Percentiles rank a stretch among this genome's conserved stretches.
These are phyloP conservation scores for Isabelozyma rhagii DNA, from an alignment of 805 yeast genomes.

Conservation along the genomic window DNA sequence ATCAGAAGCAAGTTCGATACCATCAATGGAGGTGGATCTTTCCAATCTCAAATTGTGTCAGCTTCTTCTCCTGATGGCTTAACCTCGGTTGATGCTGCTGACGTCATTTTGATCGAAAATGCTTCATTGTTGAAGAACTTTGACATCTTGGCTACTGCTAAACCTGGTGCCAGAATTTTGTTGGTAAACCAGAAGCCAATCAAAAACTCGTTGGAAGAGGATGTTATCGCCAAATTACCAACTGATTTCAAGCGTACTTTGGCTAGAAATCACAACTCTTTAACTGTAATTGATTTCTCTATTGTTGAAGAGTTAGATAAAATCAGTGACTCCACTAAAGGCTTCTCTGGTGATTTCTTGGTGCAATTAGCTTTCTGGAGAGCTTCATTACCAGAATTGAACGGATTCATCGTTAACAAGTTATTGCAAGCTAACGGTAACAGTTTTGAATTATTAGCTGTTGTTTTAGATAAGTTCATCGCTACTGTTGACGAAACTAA, in stretches of 20 bases:
- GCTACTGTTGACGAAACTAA: slow-evolving; percentile 51
- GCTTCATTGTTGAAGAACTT: slow-evolving; percentile 49
- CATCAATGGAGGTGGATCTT: slow-evolving; percentile 65
- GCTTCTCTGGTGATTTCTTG: slow-evolving; percentile 72
- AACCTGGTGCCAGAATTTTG: slow-evolving; percentile 54
- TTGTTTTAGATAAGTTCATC: slow-evolving; percentile 63
- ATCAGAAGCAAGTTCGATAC: slow-evolving; percentile 73
- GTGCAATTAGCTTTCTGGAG: slow-evolving; percentile 81
- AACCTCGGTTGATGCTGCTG: slow-evolving; percentile 51
- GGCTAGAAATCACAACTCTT: slow-evolving; percentile 48
- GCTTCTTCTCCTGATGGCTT: slow-evolving; percentile 5
- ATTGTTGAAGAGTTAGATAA: slow-evolving; percentile 60
- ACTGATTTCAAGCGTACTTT: slow-evolving; percentile 48
- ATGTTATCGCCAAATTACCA: slow-evolving; percentile 53
- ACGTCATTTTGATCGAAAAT: slow-evolving; percentile 63
- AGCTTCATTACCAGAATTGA: slow-evolving; percentile 57
- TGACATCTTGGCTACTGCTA: slow-evolving; percentile 62
- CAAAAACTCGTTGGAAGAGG: slow-evolving; percentile 41
- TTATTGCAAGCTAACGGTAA: slow-evolving; percentile 79
- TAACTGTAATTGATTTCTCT: slow-evolving; percentile 61
- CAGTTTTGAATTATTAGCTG: slow-evolving; percentile 75
- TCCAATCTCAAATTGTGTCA: slow-evolving; percentile 61
- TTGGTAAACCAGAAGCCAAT: slow-evolving; percentile 35
- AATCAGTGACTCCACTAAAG: slow-evolving; percentile 54
- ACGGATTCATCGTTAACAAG: slow-evolving; percentile 68